phyloP scores from a whole-genome alignment of 2,329 filamentous ascomycete species.

The Fusarium bulbicola region DNA sequence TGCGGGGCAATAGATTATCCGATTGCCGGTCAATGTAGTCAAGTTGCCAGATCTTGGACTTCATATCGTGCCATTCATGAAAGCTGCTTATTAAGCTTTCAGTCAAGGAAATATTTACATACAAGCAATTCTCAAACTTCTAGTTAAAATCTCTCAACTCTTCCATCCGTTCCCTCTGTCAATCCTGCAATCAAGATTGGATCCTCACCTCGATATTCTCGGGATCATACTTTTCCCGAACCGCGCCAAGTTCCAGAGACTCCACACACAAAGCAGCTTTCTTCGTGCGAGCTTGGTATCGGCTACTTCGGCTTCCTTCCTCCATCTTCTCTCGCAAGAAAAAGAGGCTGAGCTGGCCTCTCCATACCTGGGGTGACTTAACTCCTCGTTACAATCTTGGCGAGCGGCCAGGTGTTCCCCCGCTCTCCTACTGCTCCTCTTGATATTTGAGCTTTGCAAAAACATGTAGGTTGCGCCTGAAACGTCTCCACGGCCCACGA shows the following conservation, averaged over 20 bases:
- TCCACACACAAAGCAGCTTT: slow-evolving; percentile 26
- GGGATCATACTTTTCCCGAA: not conserved
- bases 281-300: slow-evolving; percentile 36
- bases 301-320: slow-evolving; percentile 42
- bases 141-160: not conserved
- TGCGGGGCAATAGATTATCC: slow-evolving; percentile 43
- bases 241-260: slow-evolving; percentile 1
- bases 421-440: slow-evolving; percentile 24
- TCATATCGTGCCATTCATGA: not conserved
- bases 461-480: slow-evolving; percentile 43
- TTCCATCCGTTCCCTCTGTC: not conserved
- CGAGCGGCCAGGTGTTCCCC: slow-evolving; percentile 33
- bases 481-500: slow-evolving; percentile 30
- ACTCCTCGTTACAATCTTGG: slow-evolving; percentile 33
- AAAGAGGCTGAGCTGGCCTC: slow-evolving; percentile 47
- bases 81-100: not conserved
- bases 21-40: slow-evolving; percentile 16
- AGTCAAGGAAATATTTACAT: not conserved
- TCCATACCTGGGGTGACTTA: slow-evolving; percentile 21
- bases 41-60: not conserved
- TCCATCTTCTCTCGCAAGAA: slow-evolving; percentile 27
- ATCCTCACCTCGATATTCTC: not conserved
- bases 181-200: not conserved
- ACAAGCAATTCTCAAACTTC: not conserved
- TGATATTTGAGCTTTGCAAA: slow-evolving; percentile 26